Conservation (phyloP, 768 basidiomycete species). For the Gymnopilus junonius region DNA sequence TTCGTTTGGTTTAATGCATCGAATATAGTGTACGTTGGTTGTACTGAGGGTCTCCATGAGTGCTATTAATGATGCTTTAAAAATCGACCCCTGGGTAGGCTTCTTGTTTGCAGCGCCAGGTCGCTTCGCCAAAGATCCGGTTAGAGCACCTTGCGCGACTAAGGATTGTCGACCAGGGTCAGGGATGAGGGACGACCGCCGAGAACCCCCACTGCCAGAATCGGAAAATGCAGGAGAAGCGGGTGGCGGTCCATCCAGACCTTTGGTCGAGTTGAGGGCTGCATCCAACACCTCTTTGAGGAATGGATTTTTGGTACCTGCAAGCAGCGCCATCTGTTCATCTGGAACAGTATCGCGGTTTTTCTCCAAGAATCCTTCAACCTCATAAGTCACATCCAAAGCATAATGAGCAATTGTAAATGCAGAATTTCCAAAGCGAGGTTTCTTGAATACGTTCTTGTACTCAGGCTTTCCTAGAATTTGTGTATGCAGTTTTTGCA, state of each 20-base stretch:
- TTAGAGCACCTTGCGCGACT: slow-evolving; percentile 50
- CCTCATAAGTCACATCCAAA: slow-evolving; percentile 97
- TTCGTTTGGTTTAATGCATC: slow-evolving; percentile 99
- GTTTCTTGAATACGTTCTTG: slow-evolving; percentile 94
- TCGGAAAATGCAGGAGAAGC: slow-evolving; percentile 80
- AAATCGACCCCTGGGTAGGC: slow-evolving; percentile 97
- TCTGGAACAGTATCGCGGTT: slow-evolving; percentile 99
- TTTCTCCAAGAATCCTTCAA: slow-evolving; percentile 98
- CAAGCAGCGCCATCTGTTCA: slow-evolving; percentile 91
- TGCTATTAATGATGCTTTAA: slow-evolving; percentile 91
- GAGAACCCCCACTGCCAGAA: slow-evolving; percentile 75
- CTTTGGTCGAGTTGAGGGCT: slow-evolving; percentile 76
- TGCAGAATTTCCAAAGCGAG: slow-evolving; percentile 95
- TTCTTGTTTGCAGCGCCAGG: slow-evolving; percentile 78
- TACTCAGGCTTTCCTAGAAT: slow-evolving; percentile 80
- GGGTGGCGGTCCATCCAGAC: slow-evolving; percentile 69
- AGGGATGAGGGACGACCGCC: slow-evolving; percentile 84
- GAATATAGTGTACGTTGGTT: slow-evolving; percentile 98
- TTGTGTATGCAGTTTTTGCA: slow-evolving; percentile 89
- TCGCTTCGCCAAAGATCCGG: slow-evolving; percentile 55
- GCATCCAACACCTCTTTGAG: slow-evolving; percentile 93
- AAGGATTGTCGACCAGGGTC: slow-evolving; percentile 83
- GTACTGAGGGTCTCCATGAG: slow-evolving; percentile 97
- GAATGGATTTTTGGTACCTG: slow-evolving; percentile 88
- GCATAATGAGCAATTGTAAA: slow-evolving; percentile 99